phyloP scores from a whole-genome alignment of 129 eudicot genomes.

The Escallonia herrerae region DNA sequence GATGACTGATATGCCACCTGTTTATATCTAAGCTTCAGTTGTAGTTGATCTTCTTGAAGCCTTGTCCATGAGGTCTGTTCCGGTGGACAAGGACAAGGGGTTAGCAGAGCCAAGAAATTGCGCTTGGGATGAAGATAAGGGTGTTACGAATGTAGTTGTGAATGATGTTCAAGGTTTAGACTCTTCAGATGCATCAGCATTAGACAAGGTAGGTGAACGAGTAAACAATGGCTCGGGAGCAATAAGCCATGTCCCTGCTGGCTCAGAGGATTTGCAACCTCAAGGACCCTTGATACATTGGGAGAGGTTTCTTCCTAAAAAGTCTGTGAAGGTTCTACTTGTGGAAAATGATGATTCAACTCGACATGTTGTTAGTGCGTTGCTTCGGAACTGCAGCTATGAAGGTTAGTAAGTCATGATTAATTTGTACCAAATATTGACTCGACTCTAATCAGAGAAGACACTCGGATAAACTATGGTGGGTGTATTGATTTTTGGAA shows the following conservation, averaged over 20 bases:
- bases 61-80: neutral
- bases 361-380: constrained; percentile 17
- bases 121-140: neutral
- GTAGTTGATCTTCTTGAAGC: neutral
- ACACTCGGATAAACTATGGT: neutral
- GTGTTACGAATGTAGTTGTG: constrained; percentile 5
- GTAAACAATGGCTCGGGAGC: neutral
- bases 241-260: neutral
- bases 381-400: constrained; percentile 24
- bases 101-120: neutral
- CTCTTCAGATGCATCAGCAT: neutral
- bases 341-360: constrained; percentile 25
- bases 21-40: neutral
- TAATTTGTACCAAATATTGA: neutral
- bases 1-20: constrained; percentile 6
- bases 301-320: constrained; percentile 12
- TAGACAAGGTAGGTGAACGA: constrained; percentile 3
- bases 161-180: neutral
- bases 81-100: neutral
- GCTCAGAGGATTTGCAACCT: constrained; percentile 6
- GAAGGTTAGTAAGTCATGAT: constrained; percentile 16
- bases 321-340: constrained; percentile 12
- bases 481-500: too few species aligned
- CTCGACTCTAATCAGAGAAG: neutral
- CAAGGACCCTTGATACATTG: constrained; percentile 8